A percentile compares a stretch with the other conserved stretches of the same genome.
These are phyloP conservation scores for Penicillium sp. DNA, from an alignment of 2,329 filamentous ascomycete species.

Conservation along the genomic window DNA sequence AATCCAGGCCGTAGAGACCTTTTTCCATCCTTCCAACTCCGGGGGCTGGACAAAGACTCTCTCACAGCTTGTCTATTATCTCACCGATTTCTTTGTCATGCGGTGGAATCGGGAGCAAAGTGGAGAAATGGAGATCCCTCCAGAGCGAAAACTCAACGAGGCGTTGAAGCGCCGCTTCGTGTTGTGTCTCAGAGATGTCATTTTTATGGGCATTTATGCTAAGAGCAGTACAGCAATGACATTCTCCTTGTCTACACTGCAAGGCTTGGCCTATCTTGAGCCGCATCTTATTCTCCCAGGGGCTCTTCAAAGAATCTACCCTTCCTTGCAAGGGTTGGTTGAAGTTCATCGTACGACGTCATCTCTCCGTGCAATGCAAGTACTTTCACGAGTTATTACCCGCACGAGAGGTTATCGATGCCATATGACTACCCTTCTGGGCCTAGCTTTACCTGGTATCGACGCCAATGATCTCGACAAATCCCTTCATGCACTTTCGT, in stretches of 20 bases:
- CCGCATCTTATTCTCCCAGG: conserved; percentile 88
- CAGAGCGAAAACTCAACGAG: conserved; percentile 69
- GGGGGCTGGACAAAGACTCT: conserved; percentile 86
- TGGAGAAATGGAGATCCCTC: conserved; percentile 81
- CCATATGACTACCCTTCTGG: conserved; percentile 89
- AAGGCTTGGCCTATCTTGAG: conserved; percentile 83
- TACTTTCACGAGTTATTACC: conserved; percentile 85
- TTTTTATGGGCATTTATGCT: conserved; percentile 96
- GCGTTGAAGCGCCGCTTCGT: conserved; percentile 87
- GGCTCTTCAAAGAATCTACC: conserved; percentile 91
- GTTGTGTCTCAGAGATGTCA: conserved; percentile 78
- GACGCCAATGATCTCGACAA: conserved; percentile 98
- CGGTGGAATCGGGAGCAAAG: conserved; percentile 94
- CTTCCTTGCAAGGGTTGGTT: conserved; percentile 90
- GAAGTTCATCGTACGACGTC: conserved; percentile 96
- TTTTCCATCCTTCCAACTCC: conserved; percentile 97
- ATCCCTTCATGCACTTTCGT: conserved; percentile 87
- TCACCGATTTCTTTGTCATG: conserved; percentile 94
- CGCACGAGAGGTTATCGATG: conserved; percentile 94
- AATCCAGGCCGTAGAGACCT: conserved; percentile 92
- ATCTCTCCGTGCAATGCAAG: conserved; percentile 83
- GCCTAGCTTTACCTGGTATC: conserved; percentile 85
- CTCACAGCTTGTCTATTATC: conserved; percentile 82
- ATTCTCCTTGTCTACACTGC: conserved; percentile 83
- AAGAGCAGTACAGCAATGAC: conserved; percentile 90